Base-by-base conservation (phyloP, 2,329 filamentous ascomycete genomes). In the Myriosclerotinia scirpicola region DNA sequence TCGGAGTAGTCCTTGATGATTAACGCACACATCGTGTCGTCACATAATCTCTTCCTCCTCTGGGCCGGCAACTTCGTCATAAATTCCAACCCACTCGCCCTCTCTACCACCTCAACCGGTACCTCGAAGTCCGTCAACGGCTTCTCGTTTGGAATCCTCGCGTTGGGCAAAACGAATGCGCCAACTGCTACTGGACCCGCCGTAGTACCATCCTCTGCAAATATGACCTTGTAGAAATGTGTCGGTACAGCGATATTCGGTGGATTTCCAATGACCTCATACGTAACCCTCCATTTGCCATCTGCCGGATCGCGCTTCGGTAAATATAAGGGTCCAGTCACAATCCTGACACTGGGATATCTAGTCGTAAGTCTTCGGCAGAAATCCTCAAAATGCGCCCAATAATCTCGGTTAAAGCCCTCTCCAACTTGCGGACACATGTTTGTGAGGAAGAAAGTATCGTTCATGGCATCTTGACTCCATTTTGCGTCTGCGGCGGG, bases 171-270 rank as follows among this genome's bases (percentile, higher is more conserved):
- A 64, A 99, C 94, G 75, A 99, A 99, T 9, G 95, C 95, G 55
- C 92, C 95, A 46, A 99, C 81, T 42, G 93, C 92, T 44, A 99
- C 95, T 70, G 89, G 89, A 22, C 91, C 91, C 36, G 83, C 83
- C 12, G 76, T 79, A 1, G 79, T 80, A 4, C 90, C 91, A 75
- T 97, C 92, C 80, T 99, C 95, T 36, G 92, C 95, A 75, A 95
- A 96, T 73, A 99, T 95, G 75, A 99, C 92, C 82, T 99, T 99
- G 85, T 97, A 99, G 81, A 99, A 99, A 79, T 99, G 95, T 30
- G 95, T 99, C 3, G 95, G 95, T 64, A 99, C 95, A 36, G 95
- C 93, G 65, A 99, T 90, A 75, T 93, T 96, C 9, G 95, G 94
- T 71, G 95, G 95, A 76, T 84, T 90, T 50, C 95, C 95, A 73